Conservation (phyloP, 495 filamentous ascomycete species). For the Rhizodiscina lignyota region DNA sequence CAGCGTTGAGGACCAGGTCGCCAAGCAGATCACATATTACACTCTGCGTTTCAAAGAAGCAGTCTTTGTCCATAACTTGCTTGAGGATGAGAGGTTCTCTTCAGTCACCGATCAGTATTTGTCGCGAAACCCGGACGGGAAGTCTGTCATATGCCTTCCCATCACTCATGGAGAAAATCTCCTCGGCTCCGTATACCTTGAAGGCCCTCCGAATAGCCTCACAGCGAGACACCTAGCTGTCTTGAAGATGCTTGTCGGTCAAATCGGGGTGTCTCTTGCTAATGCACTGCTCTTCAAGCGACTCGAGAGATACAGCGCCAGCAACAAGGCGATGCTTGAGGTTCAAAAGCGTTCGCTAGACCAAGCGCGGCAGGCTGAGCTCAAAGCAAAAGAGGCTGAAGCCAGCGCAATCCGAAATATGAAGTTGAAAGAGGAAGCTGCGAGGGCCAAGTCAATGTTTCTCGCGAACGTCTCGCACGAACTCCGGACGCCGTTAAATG, state of each 20-base stretch:
- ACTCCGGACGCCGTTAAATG: conserved; percentile 71
- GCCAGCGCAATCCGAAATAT: conserved; percentile 73
- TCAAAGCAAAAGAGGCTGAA: conserved; percentile 69
- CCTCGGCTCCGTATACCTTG: conserved; percentile 70
- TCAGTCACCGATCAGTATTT: conserved; percentile 60
- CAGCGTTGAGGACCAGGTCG: conserved; percentile 45
- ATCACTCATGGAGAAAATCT: conserved; percentile 66
- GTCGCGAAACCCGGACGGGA: conserved; percentile 47
- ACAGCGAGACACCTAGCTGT: conserved; percentile 79
- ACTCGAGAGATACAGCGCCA: conserved; percentile 20
- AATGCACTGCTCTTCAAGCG: conserved; percentile 75
- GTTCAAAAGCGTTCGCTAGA: conserved; percentile 68
- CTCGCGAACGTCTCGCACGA: conserved; percentile 85
- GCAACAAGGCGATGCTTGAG: conserved; percentile 79
- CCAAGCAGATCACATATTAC: conserved; percentile 66
- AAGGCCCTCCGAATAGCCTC: conserved; percentile 71
- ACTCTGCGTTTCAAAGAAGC: conserved; percentile 68
- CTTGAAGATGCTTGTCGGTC: conserved; percentile 71
- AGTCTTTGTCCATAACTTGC: conserved; percentile 67
- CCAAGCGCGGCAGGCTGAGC: conserved; percentile 63
- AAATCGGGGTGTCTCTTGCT: conserved; percentile 75
- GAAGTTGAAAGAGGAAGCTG: conserved; percentile 78
- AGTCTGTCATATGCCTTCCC: conserved; percentile 70
- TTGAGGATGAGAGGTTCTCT: conserved; percentile 74
- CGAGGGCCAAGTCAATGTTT: conserved; percentile 82